Evolutionary conservation across 2,329 filamentous ascomycete species (phyloP), one percentile per base, ranked within the genome.

Genomic region (Cladobotryum protrusum): DNA sequence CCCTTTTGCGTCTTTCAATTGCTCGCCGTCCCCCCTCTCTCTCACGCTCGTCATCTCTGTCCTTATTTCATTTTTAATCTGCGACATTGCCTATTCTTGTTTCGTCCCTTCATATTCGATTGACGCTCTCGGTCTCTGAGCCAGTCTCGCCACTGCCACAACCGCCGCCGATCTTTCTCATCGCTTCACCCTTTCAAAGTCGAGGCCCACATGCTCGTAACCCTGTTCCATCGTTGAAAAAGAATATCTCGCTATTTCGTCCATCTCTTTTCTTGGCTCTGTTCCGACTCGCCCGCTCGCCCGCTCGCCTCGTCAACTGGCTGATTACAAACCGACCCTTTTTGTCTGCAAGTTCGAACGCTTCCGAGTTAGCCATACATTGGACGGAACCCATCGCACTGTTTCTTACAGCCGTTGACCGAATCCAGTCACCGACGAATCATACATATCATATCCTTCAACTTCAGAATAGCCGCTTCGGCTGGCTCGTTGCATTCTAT

Each of bases 391-490:
- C n/a, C 35, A n/a, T 41, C 39, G 39, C 13, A 42, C 19, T 24
- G 19, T 18, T 14, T 42, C 19, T 42, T 7, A 18, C 40, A 19
- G 17, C 40, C 40, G 17, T 34, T 43, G 45, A 52, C 40, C 35
- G 19, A 52, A 15, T 44, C 47, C 42, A 37, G 44, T n/a, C n/a
- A 37, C 44, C 44, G 44, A 39, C 34, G 9, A 46, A 12, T 32
- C 43, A 20, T 14, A 42, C 18, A n/a, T 24, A 18, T 42, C 43
- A 43, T 24, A 37, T 45, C 36, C 40, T 41, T 33, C 46, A 37
- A 35, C 50, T 33, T 37, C 42, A 34, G 11, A 50, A 44, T 46
- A 42, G 50, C 49, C 50, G 48, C 48, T 37, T 43, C 50, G 50
- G 43, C 43, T 29, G 48, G 49, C 43, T 47, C 20, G 41, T 51